A percentile compares a stretch with the other conserved stretches of the same genome.
Evolutionary conservation across 768 basidiomycete genomes (phyloP).

Genomic region (Clitopilus hobsonii): DNA sequence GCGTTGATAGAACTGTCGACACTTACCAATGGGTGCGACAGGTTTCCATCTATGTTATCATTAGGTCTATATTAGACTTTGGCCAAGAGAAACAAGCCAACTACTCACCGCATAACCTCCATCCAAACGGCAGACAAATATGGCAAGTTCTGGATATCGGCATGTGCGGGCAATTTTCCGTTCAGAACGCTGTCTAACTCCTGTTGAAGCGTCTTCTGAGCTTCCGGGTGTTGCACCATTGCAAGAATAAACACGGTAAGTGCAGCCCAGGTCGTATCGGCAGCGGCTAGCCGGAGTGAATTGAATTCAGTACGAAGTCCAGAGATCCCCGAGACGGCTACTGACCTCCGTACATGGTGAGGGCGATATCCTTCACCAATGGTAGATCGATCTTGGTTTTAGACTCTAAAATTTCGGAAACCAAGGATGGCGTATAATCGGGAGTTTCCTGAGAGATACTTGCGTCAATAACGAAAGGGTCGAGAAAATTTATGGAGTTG

Average conservation of each 20-base stretch:
- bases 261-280: background rate
- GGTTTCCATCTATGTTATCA: slow-evolving; percentile 15
- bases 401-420: too few species aligned
- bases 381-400: too few species aligned
- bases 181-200: slow-evolving; percentile 12
- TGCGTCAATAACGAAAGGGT: too few species aligned
- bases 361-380: too few species aligned
- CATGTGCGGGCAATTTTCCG: slow-evolving; percentile 6
- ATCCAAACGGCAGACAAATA: slow-evolving; percentile 12
- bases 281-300: background rate
- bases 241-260: slow-evolving; percentile 4
- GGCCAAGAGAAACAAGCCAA: background rate
- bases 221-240: slow-evolving; percentile 11
- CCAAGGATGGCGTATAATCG: too few species aligned
- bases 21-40: slow-evolving; percentile 19
- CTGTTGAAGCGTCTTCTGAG: slow-evolving; percentile 17
- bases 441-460: too few species aligned
- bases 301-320: too few species aligned
- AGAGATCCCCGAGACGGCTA: too few species aligned
- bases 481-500: background rate
- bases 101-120: slow-evolving; percentile 11
- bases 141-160: slow-evolving; percentile 9
- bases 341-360: too few species aligned
- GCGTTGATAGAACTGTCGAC: background rate
- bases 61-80: background rate